Conservation (phyloP, 352 stramenopile genomes). For the Globisporangium nunn region DNA sequence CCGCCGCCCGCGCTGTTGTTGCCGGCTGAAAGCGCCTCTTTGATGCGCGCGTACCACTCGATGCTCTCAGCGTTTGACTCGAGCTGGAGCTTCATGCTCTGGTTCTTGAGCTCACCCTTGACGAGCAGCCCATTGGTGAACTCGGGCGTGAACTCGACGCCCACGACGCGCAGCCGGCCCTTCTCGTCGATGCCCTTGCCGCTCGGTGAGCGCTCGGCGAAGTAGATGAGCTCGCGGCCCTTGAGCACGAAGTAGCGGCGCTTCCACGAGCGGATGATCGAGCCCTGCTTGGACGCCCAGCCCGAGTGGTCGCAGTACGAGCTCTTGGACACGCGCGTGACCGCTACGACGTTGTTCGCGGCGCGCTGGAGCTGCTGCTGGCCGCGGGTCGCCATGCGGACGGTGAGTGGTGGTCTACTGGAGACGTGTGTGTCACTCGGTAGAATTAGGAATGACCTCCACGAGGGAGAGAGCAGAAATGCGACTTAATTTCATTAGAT, state of each 20-base stretch:
- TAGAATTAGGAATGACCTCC: too few relatives aligned
- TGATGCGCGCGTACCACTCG: constrained; percentile 58
- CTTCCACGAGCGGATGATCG: constrained; percentile 82
- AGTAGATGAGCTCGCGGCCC: constrained; percentile 72
- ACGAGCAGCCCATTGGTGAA: constrained; percentile 58
- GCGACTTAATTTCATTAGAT: too few relatives aligned
- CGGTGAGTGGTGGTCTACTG: not conserved
- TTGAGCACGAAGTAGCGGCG: constrained; percentile 81
- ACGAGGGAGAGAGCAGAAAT: too few relatives aligned
- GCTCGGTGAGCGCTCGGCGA: constrained; percentile 51
- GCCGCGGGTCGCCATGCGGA: constrained; percentile 18
- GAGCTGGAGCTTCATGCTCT: constrained; percentile 59
- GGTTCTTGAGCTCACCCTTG: constrained; percentile 63
- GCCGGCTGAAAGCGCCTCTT: constrained; percentile 22
- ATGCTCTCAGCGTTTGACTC: constrained; percentile 52
- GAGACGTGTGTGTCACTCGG: too few relatives aligned
- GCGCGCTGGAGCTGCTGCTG: constrained; percentile 14
- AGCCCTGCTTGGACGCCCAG: constrained; percentile 76
- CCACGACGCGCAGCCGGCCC: constrained; percentile 42
- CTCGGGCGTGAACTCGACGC: constrained; percentile 61
- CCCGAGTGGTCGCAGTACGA: constrained; percentile 73
- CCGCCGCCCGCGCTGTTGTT: constrained; percentile 4
- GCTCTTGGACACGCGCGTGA: constrained; percentile 34
- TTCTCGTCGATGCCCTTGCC: constrained; percentile 79
- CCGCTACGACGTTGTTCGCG: constrained; percentile 37